Evolutionary conservation across 805 yeast species (phyloP), one percentile per base, ranked within the genome.

Genomic region (Wickerhamomyces hampshirensis): DNA sequence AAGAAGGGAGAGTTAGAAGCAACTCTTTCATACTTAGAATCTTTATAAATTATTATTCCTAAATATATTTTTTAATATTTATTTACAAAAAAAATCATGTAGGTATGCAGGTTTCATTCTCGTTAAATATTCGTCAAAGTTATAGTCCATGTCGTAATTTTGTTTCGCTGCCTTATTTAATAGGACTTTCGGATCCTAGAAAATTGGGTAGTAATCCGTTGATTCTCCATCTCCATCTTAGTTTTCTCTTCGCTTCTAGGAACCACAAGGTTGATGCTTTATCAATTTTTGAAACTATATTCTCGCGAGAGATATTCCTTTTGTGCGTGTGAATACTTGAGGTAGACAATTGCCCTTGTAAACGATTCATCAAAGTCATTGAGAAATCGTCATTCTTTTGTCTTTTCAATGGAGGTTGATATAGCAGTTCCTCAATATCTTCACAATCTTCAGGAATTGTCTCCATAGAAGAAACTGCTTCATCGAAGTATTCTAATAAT

Each of bases 191-290:
- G 11, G 24, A 11, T 9, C 46, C 42, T 32, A 58, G 39, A 18
- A 61, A 60, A 18, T 53, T 57, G 12, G 70, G 73, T 11, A 72
- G 28, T 10, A 73, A 47, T 1, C 77, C 77, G 33, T 56, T 60
- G 9, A 67, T 44, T 36, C 75, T 53, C 77, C 78, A 73, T 46
- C 75, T 59, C 75, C 75, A 70, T 39, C 75, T 58, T 14, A 73
- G 47, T 44, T 63, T 69, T 35, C 51, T 58, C 43, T 56, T 61
- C 6, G 70, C 68, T 23, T 56, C 63, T 5, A 51, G 12, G n/a
- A 60, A 52, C 68, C 68, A 63, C 5, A 41, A 16, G 21, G 53
- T 39, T 17, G 53, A 47, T 15, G 38, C 45, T 5, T 45, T 42
- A 35, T 53, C 60, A 16, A 36, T 26, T 6, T n/a, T 19, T n/a